These are phyloP conservation scores for Cytospora piceicola DNA, from an alignment of 2,329 filamentous ascomycete species.

Conservation along the genomic window DNA sequence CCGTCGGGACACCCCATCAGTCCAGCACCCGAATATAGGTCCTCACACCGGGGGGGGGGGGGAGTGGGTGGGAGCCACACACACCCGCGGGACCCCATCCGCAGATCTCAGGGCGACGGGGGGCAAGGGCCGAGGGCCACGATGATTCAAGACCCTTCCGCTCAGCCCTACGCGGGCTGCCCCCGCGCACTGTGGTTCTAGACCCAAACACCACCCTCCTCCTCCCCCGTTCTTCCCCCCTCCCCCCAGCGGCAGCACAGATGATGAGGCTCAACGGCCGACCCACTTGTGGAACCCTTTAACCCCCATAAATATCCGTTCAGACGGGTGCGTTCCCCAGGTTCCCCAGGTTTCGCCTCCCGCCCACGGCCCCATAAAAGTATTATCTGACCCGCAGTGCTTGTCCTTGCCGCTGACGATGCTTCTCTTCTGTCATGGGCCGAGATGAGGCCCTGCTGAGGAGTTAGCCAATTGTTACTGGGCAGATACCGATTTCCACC, in stretches of 20 bases:
- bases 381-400: not conserved
- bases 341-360: not conserved
- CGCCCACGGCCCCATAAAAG: not conserved
- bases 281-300: not conserved
- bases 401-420: not conserved
- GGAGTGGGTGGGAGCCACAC: not conserved
- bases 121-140: no score
- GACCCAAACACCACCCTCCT: not conserved
- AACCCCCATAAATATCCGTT: not conserved
- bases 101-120: not conserved
- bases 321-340: not conserved
- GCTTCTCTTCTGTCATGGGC: not conserved
- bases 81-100: not conserved
- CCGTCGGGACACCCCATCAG: not conserved
- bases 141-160: not conserved
- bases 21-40: not conserved
- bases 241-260: not conserved
- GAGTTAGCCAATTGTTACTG: not conserved
- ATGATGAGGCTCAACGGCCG: constrained; percentile 1
- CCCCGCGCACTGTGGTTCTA: not conserved
- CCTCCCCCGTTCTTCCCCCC: no score
- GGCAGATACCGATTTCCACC: not conserved
- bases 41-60: no score
- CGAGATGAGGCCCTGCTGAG: not conserved
- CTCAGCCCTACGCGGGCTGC: not conserved